Conservation (phyloP, 768 basidiomycete genomes). For the Leucocoprinus leucothites region DNA sequence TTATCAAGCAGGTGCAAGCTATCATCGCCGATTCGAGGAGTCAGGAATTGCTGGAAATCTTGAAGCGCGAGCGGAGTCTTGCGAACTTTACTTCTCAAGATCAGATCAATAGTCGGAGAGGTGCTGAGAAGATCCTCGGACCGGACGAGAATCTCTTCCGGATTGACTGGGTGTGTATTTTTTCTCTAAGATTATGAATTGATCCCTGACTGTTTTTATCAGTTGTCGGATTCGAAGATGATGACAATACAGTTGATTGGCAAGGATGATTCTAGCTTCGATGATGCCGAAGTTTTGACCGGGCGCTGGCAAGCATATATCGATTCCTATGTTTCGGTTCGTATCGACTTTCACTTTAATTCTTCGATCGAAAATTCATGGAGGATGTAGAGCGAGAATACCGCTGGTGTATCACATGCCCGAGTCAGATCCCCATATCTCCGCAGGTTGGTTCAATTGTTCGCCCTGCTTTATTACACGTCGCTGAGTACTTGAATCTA, state of each 20-base stretch:
- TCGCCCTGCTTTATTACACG: not conserved
- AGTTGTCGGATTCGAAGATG: slow-evolving; percentile 65
- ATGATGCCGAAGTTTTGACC: slow-evolving; percentile 73
- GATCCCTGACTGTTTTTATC: not conserved
- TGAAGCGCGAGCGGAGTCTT: slow-evolving; percentile 66
- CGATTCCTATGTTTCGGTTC: slow-evolving; percentile 69
- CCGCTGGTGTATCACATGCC: slow-evolving; percentile 46
- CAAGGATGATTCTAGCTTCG: slow-evolving; percentile 72
- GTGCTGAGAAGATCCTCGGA: slow-evolving; percentile 66
- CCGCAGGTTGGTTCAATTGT: slow-evolving; percentile 44
- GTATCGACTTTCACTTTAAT: slow-evolving; percentile 13
- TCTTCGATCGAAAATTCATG: not conserved
- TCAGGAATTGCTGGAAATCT: slow-evolving; percentile 66
- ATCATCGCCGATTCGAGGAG: slow-evolving; percentile 66
- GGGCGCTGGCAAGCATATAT: slow-evolving; percentile 81
- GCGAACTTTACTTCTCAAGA: slow-evolving; percentile 65
- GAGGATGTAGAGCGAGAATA: slow-evolving; percentile 47
- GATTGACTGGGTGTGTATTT: slow-evolving; percentile 67
- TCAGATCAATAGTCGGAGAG: slow-evolving; percentile 61
- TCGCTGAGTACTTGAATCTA: not conserved
- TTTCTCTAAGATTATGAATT: not conserved
- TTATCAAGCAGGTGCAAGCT: slow-evolving; percentile 86
- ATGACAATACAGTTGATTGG: slow-evolving; percentile 75
- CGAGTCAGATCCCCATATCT: slow-evolving; percentile 62
- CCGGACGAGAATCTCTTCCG: slow-evolving; percentile 79